A percentile compares a stretch with the other conserved stretches of the same genome.
Evolutionary conservation across 1,284 basidiomycete species (phyloP).

Genomic region (Pseudozyma sp.): DNA sequence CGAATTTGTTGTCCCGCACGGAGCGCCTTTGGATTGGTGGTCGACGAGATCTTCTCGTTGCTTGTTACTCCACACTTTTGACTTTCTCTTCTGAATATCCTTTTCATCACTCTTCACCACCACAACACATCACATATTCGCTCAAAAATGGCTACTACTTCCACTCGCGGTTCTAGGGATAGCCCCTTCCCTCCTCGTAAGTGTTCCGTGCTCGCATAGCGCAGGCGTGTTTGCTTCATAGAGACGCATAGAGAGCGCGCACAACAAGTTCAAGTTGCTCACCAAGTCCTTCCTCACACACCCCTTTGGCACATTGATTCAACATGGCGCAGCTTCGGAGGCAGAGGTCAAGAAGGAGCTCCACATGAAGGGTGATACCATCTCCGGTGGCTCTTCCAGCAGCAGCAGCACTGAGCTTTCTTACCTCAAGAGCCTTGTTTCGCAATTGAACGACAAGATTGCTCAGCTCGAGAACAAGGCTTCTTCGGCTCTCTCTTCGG

Average conservation of each 20-base stretch:
- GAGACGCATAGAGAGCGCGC: too few relatives aligned
- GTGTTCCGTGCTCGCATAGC: background rate
- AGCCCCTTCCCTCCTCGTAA: conserved; percentile 50
- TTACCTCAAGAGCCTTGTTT: conserved; percentile 66
- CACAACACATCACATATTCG: background rate
- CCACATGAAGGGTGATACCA: conserved; percentile 43
- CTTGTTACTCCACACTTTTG: background rate
- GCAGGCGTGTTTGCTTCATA: too few relatives aligned
- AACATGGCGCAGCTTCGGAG: conserved; percentile 25
- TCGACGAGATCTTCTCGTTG: too few relatives aligned
- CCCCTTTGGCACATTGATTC: background rate
- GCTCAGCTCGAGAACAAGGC: conserved; percentile 51
- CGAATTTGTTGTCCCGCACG: conserved; percentile 4
- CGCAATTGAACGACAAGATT: conserved; percentile 67
- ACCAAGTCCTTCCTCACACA: background rate
- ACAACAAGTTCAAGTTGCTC: conserved; percentile 8
- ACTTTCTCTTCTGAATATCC: conserved; percentile 4
- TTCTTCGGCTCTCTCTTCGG: conserved; percentile 27
- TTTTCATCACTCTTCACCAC: conserved; percentile 9
- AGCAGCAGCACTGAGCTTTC: conserved; percentile 45
- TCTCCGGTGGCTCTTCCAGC: conserved; percentile 18
- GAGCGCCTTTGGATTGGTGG: background rate
- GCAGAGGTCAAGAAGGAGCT: conserved; percentile 45
- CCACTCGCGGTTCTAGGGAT: conserved; percentile 52
- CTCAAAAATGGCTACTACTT: conserved; percentile 44